Base-by-base conservation (phyloP, 139 green algal species). In the Penium margaritaceum region DNA sequence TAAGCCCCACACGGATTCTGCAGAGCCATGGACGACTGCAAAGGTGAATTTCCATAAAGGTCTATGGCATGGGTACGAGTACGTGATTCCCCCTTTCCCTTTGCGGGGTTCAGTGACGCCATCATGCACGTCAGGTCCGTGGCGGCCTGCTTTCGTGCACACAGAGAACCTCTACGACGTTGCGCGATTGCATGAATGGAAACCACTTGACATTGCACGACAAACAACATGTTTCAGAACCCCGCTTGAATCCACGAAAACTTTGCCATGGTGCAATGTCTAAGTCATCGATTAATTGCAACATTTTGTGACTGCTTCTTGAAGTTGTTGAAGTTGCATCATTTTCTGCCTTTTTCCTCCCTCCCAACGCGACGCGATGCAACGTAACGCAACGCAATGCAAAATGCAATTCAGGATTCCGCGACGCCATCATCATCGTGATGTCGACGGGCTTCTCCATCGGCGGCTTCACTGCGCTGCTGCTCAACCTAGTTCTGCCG, bases 361-460 rank as follows among this genome's bases (percentile, higher is more conserved):
- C 21, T 57, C 46, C 46, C 57, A n/a, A n/a, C n/a, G n/a, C n/a
- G n/a, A 54, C 43, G 43, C 43, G 43, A 15, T 54, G 43, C 14
- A n/a, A 15, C 43, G 43, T 54, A 15, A 15, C 43, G n/a, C n/a
- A n/a, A n/a, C n/a, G n/a, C n/a, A n/a, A n/a, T 54, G 55, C 21
- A 17, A 17, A 19, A n/a, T n/a, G n/a, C n/a, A n/a, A n/a, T n/a
- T n/a, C 68, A 76, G 75, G 70, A 33, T 64, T 79, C 36, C 55
- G 75, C 27, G 53, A 79, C 53, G 75, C 69, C 29, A 60, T 82
- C 35, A 47, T 84, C 66, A 72, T 84, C 29, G 53, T 82, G 21
- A n/a, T 84, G 27, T 66, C 36, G 2, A 84, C 66, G n/a, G 79
- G 79, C 14, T 84, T 85, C 66, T 84, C 69, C 53, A 73, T 81